phyloP scores from a whole-genome alignment of 805 yeast species.

The Candida odintsovae region DNA sequence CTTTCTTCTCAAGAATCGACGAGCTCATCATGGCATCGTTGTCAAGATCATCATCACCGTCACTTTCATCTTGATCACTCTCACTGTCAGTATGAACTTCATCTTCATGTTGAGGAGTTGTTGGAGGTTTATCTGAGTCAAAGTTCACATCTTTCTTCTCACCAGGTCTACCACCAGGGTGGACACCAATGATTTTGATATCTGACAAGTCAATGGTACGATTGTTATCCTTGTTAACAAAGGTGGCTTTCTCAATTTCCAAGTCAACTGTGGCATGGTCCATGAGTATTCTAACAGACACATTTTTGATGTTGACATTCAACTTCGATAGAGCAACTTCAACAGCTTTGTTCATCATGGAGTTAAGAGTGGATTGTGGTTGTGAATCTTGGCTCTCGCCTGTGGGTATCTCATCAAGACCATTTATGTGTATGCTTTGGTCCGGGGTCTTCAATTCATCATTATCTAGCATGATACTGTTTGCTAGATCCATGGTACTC shows the following conservation, averaged over 20 bases:
- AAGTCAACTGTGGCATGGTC: constrained; percentile 35
- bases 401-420: constrained; percentile 11
- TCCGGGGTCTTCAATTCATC: constrained; percentile 8
- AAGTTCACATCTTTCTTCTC: constrained; percentile 8
- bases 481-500: constrained; percentile 72
- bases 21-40: constrained; percentile 28
- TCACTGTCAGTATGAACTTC: constrained; percentile 32
- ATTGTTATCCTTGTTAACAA: constrained; percentile 39
- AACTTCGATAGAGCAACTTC: constrained; percentile 63
- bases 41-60: constrained; percentile 12
- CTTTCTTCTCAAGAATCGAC: constrained; percentile 18
- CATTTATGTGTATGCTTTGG: constrained; percentile 16
- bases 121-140: constrained; percentile 12
- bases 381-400: constrained; percentile 2
- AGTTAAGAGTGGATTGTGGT: constrained; percentile 37
- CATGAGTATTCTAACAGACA: constrained; percentile 43
- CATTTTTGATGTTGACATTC: constrained; percentile 41
- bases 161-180: constrained; percentile 31
- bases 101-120: constrained; percentile 6
- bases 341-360: constrained; percentile 56
- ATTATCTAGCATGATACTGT: constrained; percentile 32
- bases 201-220: constrained; percentile 37
- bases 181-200: constrained; percentile 33
- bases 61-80: constrained; percentile 15
- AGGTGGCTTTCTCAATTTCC: constrained; percentile 27